Conservation (phyloP, 2,329 filamentous ascomycete genomes). For the Aspergillus glaucus region DNA sequence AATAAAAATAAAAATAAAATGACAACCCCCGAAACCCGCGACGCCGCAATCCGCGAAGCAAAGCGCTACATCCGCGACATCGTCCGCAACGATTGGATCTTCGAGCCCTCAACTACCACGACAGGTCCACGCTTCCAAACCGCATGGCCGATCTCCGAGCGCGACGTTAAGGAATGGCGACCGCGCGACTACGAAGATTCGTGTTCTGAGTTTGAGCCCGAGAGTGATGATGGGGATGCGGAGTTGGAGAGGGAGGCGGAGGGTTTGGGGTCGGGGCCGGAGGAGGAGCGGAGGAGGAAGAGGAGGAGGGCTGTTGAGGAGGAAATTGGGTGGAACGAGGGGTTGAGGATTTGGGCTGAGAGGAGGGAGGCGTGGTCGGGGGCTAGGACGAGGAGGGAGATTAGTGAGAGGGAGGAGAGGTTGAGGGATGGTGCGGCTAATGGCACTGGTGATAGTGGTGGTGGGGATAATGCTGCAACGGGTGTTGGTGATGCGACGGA, state of each 20-base stretch:
- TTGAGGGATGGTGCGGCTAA: conserved; percentile 1
- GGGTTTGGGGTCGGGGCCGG: neutral
- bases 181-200: conserved; percentile 32
- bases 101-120: conserved; percentile 18
- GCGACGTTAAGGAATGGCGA: conserved; percentile 30
- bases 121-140: conserved; percentile 14
- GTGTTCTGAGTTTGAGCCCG: conserved; percentile 31
- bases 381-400: conserved; percentile 42
- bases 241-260: conserved; percentile 34
- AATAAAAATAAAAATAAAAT: neutral
- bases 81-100: conserved; percentile 40
- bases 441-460: neutral
- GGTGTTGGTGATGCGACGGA: conserved; percentile 1
- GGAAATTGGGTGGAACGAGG: conserved; percentile 72
- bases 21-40: conserved; percentile 26
- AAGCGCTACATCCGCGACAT: conserved; percentile 36
- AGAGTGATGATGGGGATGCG: conserved; percentile 11
- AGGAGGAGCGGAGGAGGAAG: conserved; percentile 46
- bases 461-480: neutral
- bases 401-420: conserved; percentile 15
- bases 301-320: conserved; percentile 54
- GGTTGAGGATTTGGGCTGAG: conserved; percentile 70
- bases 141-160: conserved; percentile 15
- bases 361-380: conserved; percentile 81
- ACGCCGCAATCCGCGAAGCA: conserved; percentile 35